Evolutionary conservation across 2,329 filamentous ascomycete genomes (phyloP), one percentile per base, ranked within the genome.

Genomic region (Botrytis fabae): DNA sequence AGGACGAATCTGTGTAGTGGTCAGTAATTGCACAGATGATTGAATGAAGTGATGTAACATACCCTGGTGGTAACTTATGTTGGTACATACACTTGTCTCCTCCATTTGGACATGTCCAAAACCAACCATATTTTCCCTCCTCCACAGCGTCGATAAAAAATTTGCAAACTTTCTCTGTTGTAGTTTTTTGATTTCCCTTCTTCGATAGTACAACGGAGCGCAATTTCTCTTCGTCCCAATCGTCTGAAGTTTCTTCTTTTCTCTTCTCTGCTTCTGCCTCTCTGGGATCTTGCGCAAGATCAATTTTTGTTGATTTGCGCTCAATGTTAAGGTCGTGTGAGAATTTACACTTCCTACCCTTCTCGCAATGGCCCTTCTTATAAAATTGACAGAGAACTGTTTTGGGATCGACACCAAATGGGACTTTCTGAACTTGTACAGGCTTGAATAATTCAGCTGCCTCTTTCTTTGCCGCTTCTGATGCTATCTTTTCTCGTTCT

Each of bases 131-230:
- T 84, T 98, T 99, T 80, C 94, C 93, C 81, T 99, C 96, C 84
- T 99, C 96, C 75, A 99, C 96, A 40, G 96, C 96, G 78, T 95
- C 91, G 81, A 98, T 96, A 82, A 99, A 99, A 86, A 86, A 97
- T 84, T 98, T 99, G 93, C 96, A 99, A 77, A 99, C 96, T 85
- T 98, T 99, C 82, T 99, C 96, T 64, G 96, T 99, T 8, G 93
- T 93, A 35, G 95, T 97, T 82, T 92, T 91, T 74, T 97, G 96
- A 83, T 99, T 99, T 70, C 96, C 96, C 83, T 99, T 97, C 86
- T 99, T 99, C 80, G 93, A 97, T 81, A 97, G 79, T 38, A 99
- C 94, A 51, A 99, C 96, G 72, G 91, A 92, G 78, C 93, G 89
- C 79, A 99, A 85, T 84, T 98, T 97, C 82, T 97, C 95, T 82